phyloP scores from a whole-genome alignment of 768 basidiomycete species.

The Tephrocybe sp. region DNA sequence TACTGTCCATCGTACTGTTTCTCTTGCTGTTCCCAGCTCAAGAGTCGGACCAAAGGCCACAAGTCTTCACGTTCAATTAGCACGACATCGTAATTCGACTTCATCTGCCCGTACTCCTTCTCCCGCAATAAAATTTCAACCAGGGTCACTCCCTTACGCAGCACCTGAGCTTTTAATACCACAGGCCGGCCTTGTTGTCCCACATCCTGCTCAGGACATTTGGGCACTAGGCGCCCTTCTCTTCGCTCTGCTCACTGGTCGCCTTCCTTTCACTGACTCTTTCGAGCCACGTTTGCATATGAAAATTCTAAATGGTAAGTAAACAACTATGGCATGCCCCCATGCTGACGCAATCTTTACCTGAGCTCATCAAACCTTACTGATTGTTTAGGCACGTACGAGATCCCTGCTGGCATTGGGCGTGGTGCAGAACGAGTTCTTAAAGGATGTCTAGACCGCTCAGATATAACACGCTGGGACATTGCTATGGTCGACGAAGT shows the following conservation, averaged over 20 bases:
- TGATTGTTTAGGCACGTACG: conserved; percentile 54
- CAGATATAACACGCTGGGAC: conserved; percentile 69
- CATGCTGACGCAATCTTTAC: not conserved
- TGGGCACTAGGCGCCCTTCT: conserved; percentile 96
- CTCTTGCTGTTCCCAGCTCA: conserved; percentile 37
- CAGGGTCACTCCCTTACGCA: conserved; percentile 89
- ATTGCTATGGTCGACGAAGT: conserved; percentile 78
- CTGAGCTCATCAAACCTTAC: conserved; percentile 12
- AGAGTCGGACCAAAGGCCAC: conserved; percentile 36
- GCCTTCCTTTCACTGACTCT: conserved; percentile 84
- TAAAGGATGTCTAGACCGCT: conserved; percentile 74
- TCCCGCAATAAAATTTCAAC: conserved; percentile 44
- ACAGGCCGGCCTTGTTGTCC: conserved; percentile 38
- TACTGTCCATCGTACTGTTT: conserved; percentile 39
- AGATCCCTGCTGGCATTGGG: conserved; percentile 55
- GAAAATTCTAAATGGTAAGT: conserved; percentile 84
- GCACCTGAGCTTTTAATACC: conserved; percentile 84
- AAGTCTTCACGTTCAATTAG: conserved; percentile 17
- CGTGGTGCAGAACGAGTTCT: conserved; percentile 69
- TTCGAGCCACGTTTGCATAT: conserved; percentile 91
- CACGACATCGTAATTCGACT: conserved; percentile 53
- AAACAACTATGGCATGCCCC: not conserved
- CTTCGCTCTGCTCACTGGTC: conserved; percentile 79
- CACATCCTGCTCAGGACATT: conserved; percentile 83
- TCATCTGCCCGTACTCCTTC: conserved; percentile 27